Evolutionary conservation across 768 basidiomycete species (phyloP).

Genomic region (Naganishia randhawae): DNA sequence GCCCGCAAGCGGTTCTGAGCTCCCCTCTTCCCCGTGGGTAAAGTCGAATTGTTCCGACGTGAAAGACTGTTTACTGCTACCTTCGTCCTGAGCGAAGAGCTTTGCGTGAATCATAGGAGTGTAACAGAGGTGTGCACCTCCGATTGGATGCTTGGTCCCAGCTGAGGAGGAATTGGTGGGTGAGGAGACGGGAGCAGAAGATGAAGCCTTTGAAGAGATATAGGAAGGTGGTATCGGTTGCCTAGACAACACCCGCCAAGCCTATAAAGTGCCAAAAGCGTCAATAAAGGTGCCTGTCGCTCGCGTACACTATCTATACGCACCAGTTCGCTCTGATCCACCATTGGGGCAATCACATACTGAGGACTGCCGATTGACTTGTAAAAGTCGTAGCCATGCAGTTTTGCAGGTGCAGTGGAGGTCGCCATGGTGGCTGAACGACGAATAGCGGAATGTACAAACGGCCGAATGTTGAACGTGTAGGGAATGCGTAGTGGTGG

Average conservation of each 20-base stretch:
- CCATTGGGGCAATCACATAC: constrained; percentile 94
- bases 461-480: constrained; percentile 32
- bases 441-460: background rate
- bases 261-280: constrained; percentile 55
- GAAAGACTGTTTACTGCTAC: background rate
- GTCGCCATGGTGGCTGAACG: constrained; percentile 13
- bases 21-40: constrained; percentile 73
- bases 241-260: constrained; percentile 80
- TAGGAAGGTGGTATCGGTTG: constrained; percentile 37
- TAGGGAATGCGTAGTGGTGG: no score
- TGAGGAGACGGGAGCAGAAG: background rate
- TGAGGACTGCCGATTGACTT: constrained; percentile 75
- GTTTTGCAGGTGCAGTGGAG: constrained; percentile 33
- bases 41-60: constrained; percentile 24
- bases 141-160: constrained; percentile 25
- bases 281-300: background rate
- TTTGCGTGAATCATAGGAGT: constrained; percentile 98
- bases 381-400: constrained; percentile 77
- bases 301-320: constrained; percentile 49
- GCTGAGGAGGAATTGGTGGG: constrained; percentile 19
- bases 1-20: constrained; percentile 47
- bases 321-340: constrained; percentile 94
- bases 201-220: constrained; percentile 15
- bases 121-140: constrained; percentile 66
- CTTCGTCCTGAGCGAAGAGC: constrained; percentile 38